Evolutionary conservation across 352 stramenopile species (phyloP), one percentile per base, ranked within the genome.

Genomic region (Phytophthora constricta): DNA sequence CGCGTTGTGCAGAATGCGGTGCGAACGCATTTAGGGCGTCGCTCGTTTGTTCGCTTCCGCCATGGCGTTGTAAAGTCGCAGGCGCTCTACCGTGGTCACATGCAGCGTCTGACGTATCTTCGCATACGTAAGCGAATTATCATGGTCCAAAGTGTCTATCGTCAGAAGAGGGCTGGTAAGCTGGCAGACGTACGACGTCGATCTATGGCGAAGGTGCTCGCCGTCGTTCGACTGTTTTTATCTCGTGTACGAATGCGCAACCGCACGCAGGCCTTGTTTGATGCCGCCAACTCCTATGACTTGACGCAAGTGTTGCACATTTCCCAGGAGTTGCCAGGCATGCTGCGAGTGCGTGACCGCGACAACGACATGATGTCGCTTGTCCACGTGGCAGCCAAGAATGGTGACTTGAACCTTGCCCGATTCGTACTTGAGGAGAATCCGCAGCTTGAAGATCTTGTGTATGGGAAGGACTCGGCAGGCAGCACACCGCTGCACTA

Each of bases 401-500:
- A 95, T 61, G 84, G 86, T 10, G 87, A 95, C 56, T 42, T 96
- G 42, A 96, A 93, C 54, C 65, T 96, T 19, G 86, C 85, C 23
- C 83, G 84, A 10, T 96, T 96, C 50, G 79, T 97, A 43, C 62
- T 94, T 3, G 87, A 94, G 53, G 87, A 94, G 66, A 92, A 87
- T 28, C 72, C 75, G 13, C 84, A 91, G 60, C 84, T 96, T 33
- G 90, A 97, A 62, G 87, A 96, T 41, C 75, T 96, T 4, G 90
- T 96, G 47, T 93, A 93, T 57, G 83, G 87, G 52, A 88, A 80
- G 23, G 90, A 96, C 73, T 72, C 74, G 1, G 68, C 82, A 5
- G 90, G 88, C 4, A 95, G 84, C 57, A 96, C 90, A 19, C 90
- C 90, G 19, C 76, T 97, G 53, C 90, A 97, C 70, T 96, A 96